These are phyloP conservation scores for Lasiosphaeria miniovina DNA, from an alignment of 495 filamentous ascomycete species.

Conservation along the genomic window DNA sequence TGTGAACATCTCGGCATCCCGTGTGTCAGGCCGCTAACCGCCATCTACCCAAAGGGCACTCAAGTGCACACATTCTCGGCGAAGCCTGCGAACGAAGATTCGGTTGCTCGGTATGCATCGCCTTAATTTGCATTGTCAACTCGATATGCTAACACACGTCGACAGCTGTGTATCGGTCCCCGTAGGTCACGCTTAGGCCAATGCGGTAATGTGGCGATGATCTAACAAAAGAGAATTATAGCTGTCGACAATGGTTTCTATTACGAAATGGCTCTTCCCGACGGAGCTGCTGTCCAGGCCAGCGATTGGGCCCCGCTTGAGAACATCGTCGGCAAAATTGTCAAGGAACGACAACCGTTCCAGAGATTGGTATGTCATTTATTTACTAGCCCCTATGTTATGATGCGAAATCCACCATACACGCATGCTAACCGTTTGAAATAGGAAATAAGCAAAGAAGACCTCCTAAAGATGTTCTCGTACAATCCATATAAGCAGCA, in stretches of 20 bases:
- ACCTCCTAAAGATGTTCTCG: slow-evolving; percentile 91
- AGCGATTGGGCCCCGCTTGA: slow-evolving; percentile 80
- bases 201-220: neutral
- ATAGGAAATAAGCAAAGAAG: slow-evolving; percentile 74
- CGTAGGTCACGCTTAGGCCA: neutral
- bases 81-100: slow-evolving; percentile 88
- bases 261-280: slow-evolving; percentile 91
- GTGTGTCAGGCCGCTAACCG: slow-evolving; percentile 17
- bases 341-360: slow-evolving; percentile 96
- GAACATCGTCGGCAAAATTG: slow-evolving; percentile 66
- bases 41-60: slow-evolving; percentile 68
- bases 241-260: slow-evolving; percentile 84
- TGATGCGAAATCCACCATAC: neutral
- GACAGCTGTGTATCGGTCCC: slow-evolving; percentile 76
- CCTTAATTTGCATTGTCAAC: neutral
- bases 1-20: neutral
- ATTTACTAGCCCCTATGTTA: slow-evolving; percentile 2
- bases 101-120: slow-evolving; percentile 58
- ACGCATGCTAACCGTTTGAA: neutral
- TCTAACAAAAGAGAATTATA: slow-evolving; percentile 1
- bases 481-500: slow-evolving; percentile 85
- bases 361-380: slow-evolving; percentile 59
- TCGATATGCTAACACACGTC: slow-evolving; percentile 1
- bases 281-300: slow-evolving; percentile 65
- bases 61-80: slow-evolving; percentile 87